Conservation (phyloP, 257 asterid genomes). For the Scutellaria barbata region DNA sequence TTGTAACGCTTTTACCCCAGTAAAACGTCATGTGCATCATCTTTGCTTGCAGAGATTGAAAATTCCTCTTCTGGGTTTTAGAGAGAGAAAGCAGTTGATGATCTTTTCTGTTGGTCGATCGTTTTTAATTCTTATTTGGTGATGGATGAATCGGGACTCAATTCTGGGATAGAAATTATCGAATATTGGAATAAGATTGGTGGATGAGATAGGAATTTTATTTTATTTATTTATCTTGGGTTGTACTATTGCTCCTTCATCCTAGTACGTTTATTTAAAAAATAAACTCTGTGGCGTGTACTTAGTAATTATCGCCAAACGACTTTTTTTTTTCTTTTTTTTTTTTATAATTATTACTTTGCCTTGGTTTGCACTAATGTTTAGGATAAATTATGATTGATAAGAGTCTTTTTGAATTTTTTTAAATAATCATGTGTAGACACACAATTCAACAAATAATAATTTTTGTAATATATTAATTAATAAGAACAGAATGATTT, state of each 20-base stretch:
- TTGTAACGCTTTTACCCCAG: slow-evolving; percentile 80
- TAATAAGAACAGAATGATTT: too few relatives aligned
- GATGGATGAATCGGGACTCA: background rate
- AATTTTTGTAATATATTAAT: too few relatives aligned
- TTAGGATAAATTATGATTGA: too few relatives aligned
- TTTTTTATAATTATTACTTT: too few relatives aligned
- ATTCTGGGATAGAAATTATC: background rate
- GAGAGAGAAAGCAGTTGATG: background rate
- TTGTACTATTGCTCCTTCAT: background rate
- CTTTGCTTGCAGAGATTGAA: slow-evolving; percentile 37
- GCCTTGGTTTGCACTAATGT: too few relatives aligned
- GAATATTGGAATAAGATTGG: too few relatives aligned
- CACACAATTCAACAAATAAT: too few relatives aligned
- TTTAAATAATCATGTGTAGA: too few relatives aligned
- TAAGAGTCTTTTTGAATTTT: too few relatives aligned
- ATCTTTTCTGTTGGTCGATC: background rate
- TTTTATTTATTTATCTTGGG: too few relatives aligned
- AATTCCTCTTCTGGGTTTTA: background rate
- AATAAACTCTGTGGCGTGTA: too few relatives aligned
- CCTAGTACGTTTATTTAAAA: slow-evolving; percentile 9
- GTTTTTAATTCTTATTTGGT: background rate
- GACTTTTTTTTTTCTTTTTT: background rate
- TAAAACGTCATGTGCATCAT: slow-evolving; percentile 99
- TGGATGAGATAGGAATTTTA: too few relatives aligned
- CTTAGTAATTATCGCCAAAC: background rate